A percentile compares a stretch with the other conserved stretches of the same genome.
Evolutionary conservation across 106 monocot genomes (phyloP).

Genomic region (Ottelia alismoides): DNA sequence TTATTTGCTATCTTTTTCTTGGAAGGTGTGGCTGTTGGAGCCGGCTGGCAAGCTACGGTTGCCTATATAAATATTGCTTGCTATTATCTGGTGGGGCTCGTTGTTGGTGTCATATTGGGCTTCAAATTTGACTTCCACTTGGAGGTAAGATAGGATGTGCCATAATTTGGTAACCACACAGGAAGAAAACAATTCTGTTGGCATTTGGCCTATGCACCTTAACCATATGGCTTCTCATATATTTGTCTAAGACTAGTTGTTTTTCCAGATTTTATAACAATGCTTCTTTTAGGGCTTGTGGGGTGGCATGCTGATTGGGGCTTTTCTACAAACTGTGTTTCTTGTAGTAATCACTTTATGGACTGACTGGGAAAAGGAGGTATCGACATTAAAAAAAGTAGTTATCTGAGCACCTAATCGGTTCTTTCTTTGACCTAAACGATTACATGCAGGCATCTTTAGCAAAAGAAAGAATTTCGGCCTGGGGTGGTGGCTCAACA

Average conservation of each 20-base stretch:
- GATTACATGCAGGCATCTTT: too few relatives aligned
- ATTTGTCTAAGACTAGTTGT: background rate
- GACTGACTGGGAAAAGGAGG: constrained; percentile 32
- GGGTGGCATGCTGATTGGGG: constrained; percentile 24
- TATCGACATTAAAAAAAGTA: too few relatives aligned
- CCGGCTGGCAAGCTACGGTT: constrained; percentile 27
- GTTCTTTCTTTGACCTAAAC: too few relatives aligned
- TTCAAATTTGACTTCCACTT: constrained; percentile 18
- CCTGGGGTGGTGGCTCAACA: too few relatives aligned
- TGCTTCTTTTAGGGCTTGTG: constrained; percentile 23
- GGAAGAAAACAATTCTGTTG: background rate
- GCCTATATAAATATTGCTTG: constrained; percentile 23
- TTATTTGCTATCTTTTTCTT: too few relatives aligned
- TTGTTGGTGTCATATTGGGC: constrained; percentile 10
- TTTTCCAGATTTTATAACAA: background rate
- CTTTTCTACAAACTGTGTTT: constrained; percentile 20
- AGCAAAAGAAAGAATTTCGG: too few relatives aligned
- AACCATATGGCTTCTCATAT: background rate
- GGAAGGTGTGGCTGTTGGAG: constrained; percentile 28
- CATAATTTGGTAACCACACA: background rate
- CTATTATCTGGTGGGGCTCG: constrained; percentile 22
- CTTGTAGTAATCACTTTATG: constrained; percentile 15
- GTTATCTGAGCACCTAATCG: too few relatives aligned
- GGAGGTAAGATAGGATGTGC: constrained; percentile 4
- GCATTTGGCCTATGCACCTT: background rate